Evolutionary conservation across 495 filamentous ascomycete species (phyloP), one percentile per base, ranked within the genome.

Genomic region (Lepidopterella palustris): DNA sequence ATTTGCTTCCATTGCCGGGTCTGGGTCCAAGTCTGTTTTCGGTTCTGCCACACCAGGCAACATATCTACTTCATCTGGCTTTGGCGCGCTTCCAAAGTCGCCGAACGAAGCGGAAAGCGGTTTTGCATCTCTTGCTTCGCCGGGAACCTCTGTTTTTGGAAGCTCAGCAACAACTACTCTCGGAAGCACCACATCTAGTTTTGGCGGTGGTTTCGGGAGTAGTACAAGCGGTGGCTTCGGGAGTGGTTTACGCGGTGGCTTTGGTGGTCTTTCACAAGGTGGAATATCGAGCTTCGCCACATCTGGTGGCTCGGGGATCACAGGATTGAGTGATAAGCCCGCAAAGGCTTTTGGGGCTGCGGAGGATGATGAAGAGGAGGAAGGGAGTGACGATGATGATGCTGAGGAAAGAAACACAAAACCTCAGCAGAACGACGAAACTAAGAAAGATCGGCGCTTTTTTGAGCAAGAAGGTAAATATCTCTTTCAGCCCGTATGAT

Each of bases 281-380:
- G 62, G 63, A 2, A 71, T 90, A 15, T 80, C 77, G 5, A 85
- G 77, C 67, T 95, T 95, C 71, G 88, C 85, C 15, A 83, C 83
- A 31, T 81, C 84, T 26, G 82, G 78, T 50, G 74, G 76, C 28
- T 69, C 81, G 35, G 74, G 71, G 29, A 74, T 83, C 49, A 66
- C 82, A 10, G 81, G 79, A 62, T 74, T 74, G 47, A 80, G 75
- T 28, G 61, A 76, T 29, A 83, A 84, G 69, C 80, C 84, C 31
- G 75, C 80, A 5, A 87, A 80, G 71, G 75, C 87, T 0, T 88
- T 95, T 64, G 89, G 90, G 9, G 86, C 86, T 6, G n/a, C 60
- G 5, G 65, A 60, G 15, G 79, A 80, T 53, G 78, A 74, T 64
- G 78, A 76, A 39, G 77, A 80, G 3, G 72, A 65, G 39, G 77